Conservation (phyloP, 495 filamentous ascomycete species). For the Penicillium nucicola region DNA sequence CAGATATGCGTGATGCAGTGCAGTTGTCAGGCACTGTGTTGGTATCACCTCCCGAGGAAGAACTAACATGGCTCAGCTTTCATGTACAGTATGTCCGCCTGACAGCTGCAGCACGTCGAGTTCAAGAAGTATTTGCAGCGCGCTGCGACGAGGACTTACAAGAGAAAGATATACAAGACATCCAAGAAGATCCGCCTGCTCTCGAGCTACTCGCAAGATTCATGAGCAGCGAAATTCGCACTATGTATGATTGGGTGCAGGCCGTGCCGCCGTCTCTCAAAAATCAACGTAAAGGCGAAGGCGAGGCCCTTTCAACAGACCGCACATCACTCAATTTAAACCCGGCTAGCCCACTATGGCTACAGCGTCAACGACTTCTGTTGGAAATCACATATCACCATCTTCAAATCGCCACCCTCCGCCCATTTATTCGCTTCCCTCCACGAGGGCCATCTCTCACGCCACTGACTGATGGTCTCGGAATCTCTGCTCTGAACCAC, state of each 20-base stretch:
- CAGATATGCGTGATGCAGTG: not conserved
- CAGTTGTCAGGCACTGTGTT: constrained; percentile 3
- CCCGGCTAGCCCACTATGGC: constrained; percentile 27
- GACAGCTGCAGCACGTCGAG: not conserved
- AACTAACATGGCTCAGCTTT: constrained; percentile 17
- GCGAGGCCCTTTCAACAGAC: constrained; percentile 38
- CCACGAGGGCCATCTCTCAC: constrained; percentile 4
- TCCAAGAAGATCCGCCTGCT: constrained; percentile 4
- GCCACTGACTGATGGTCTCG: constrained; percentile 28
- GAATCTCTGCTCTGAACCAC: constrained; percentile 36
- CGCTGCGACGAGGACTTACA: not conserved
- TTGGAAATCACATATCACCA: constrained; percentile 32
- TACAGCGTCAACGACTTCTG: constrained; percentile 27
- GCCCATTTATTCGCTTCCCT: constrained; percentile 24
- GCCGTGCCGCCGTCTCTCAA: constrained; percentile 37
- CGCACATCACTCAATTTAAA: constrained; percentile 34
- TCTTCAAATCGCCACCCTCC: constrained; percentile 19
- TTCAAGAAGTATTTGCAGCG: not conserved
- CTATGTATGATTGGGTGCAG: constrained; percentile 31
- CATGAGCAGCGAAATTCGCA: constrained; percentile 22
- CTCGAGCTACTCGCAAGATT: constrained; percentile 26
- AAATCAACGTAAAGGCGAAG: constrained; percentile 23
- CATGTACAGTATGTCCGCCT: constrained; percentile 12
- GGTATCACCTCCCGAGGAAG: constrained; percentile 1
- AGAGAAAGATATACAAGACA: not conserved